Evolutionary conservation across 176 grass and related monocot species (phyloP).

Genomic region (Raddia guianensis): DNA sequence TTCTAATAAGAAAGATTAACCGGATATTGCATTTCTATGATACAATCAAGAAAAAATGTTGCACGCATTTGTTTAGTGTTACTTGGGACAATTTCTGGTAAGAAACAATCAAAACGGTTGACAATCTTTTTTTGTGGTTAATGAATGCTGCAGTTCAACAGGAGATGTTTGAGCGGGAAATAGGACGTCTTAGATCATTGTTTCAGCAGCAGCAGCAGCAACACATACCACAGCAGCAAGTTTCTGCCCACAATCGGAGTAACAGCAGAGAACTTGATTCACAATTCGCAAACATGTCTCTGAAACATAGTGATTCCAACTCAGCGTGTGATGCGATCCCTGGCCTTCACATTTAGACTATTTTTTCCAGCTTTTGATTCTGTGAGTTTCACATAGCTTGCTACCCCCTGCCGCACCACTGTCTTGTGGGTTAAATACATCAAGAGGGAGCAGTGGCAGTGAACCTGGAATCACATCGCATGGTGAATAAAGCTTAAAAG

Average conservation of each 20-base stretch:
- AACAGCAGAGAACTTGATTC: conserved; percentile 84
- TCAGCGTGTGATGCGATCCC: conserved; percentile 47
- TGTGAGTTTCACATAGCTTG: conserved; percentile 33
- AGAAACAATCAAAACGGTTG: conserved; percentile 9
- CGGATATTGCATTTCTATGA: not conserved
- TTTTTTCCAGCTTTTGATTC: conserved; percentile 33
- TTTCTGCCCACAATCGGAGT: conserved; percentile 58
- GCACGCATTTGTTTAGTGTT: conserved; percentile 2
- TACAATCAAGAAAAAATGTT: not conserved
- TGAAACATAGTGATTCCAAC: conserved; percentile 70
- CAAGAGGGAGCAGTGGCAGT: conserved; percentile 17
- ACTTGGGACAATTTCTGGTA: not conserved
- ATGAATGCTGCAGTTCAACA: conserved; percentile 67
- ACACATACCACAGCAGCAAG: conserved; percentile 45
- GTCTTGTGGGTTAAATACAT: conserved; percentile 31
- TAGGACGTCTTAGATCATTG: conserved; percentile 61
- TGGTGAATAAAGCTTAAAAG: conserved; percentile 38
- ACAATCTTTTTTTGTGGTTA: conserved; percentile 1
- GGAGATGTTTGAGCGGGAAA: conserved; percentile 94
- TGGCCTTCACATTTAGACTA: conserved; percentile 64
- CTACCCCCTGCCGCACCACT: conserved; percentile 33
- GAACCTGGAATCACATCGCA: conserved; percentile 42
- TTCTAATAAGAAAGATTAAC: not conserved
- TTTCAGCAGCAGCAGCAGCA: conserved; percentile 78
- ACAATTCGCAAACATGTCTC: conserved; percentile 74